Base-by-base conservation (phyloP, 108 stramenopile species). In the Pinguiococcus pyrenoidosus region DNA sequence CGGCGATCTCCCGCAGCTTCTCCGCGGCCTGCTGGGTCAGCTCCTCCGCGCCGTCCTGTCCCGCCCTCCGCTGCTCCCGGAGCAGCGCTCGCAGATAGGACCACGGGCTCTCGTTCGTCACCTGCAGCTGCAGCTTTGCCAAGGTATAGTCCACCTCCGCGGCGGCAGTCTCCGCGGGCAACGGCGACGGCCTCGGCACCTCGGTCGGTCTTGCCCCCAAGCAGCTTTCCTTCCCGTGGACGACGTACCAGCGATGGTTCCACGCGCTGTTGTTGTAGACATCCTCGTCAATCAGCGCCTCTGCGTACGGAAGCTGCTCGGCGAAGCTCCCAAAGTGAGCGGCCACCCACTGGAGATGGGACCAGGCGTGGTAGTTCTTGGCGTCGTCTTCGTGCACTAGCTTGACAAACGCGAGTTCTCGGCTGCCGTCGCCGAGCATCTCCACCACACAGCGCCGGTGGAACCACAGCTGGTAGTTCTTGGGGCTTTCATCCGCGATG, bases 341-440 rank as follows among this genome's bases (percentile, higher is more conserved):
- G 9, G 13, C 27, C 43, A 85, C 60, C 81, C 84, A 92, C 65
- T 92, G 91, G 29, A 92, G 73, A 64, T 91, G 84, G 0, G 82
- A 76, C 96, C 96, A 98, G 20, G 89, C 86, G 54, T 98, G 96
- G 64, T 98, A 95, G 42, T 98, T 98, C 73, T 98, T 98, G 32
- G 75, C 64, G 63, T 98, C 96, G 17, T 79, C 74, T 1, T 54
- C 58, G 26, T 93, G 64, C 3, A 95, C 85, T 16, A 34, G 37
- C 29, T 64, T 76, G 30, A 84, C 68, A 44, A 91, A 98, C 0
- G 43, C 72, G 23, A 94, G 55, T 64, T 98, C 96, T 14, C 64
- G 54, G 34, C 75, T 69, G 18, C 61, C 47, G 41, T 67, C 54
- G 13, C 37, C 46, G 23, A 64, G 40, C 13, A 51, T 48, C 26